Conservation (phyloP, 176 grass and related monocot species). For the Stipa capillata region DNA sequence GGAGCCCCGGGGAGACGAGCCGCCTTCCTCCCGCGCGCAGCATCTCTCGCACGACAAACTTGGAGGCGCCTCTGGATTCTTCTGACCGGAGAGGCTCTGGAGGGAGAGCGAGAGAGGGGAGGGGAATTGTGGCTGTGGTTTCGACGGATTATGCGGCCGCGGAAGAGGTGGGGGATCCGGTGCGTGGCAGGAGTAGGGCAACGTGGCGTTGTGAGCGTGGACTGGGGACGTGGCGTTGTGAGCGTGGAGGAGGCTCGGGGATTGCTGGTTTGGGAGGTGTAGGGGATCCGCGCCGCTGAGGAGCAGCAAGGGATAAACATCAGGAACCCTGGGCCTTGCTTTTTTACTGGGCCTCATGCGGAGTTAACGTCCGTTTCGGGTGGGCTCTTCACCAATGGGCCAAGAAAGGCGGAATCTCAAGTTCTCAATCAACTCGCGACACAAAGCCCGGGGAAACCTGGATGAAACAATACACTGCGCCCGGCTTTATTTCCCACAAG, state of each 20-base stretch:
- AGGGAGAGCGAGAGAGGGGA: neutral
- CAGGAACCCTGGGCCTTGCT: neutral
- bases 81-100: constrained; percentile 11
- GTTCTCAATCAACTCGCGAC: no score
- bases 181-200: neutral
- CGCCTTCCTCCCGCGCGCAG: constrained; percentile 41
- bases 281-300: neutral
- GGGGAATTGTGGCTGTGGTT: constrained; percentile 17
- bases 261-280: neutral
- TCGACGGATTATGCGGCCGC: constrained; percentile 10
- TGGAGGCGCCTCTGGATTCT: constrained; percentile 21
- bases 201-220: neutral
- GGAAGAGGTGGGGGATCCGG: constrained; percentile 4
- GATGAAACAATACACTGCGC: no score
- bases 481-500: no score
- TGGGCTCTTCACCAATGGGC: no score
- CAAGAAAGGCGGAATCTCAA: no score
- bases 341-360: neutral
- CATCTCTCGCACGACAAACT: constrained; percentile 43
- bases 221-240: neutral
- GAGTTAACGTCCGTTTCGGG: no score
- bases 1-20: constrained; percentile 28
- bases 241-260: neutral
- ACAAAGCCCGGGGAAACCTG: no score
- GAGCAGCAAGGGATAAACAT: neutral